phyloP scores from a whole-genome alignment of 805 yeast species.

The Lipomyces oligophaga region DNA sequence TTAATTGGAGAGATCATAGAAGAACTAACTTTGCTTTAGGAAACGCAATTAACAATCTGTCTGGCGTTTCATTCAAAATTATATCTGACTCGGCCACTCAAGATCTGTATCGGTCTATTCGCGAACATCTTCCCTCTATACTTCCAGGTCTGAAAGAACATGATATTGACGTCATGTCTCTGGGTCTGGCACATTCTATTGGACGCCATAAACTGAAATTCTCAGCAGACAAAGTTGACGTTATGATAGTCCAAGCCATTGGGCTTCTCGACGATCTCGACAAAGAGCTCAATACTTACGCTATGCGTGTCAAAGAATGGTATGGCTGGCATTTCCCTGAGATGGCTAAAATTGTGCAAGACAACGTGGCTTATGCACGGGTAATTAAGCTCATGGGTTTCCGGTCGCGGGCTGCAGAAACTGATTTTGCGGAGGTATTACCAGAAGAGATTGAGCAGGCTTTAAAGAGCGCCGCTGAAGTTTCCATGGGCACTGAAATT shows the following conservation, averaged over 20 bases:
- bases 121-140: slow-evolving; percentile 89
- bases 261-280: slow-evolving; percentile 94
- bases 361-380: slow-evolving; percentile 94
- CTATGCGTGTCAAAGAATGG: slow-evolving; percentile 99
- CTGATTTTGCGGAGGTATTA: slow-evolving; percentile 82
- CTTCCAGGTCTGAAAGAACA: slow-evolving; percentile 87
- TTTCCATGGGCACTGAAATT: slow-evolving; percentile 99
- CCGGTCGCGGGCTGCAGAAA: slow-evolving; percentile 83
- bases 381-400: slow-evolving; percentile 90
- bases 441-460: slow-evolving; percentile 92
- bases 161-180: slow-evolving; percentile 88
- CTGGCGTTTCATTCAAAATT: slow-evolving; percentile 77
- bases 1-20: neutral
- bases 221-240: slow-evolving; percentile 97
- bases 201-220: slow-evolving; percentile 98
- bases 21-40: slow-evolving; percentile 11
- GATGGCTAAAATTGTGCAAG: slow-evolving; percentile 93
- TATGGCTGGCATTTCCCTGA: slow-evolving; percentile 99
- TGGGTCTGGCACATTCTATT: slow-evolving; percentile 97
- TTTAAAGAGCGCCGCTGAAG: slow-evolving; percentile 95
- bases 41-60: slow-evolving; percentile 87
- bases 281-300: slow-evolving; percentile 95
- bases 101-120: slow-evolving; percentile 91
- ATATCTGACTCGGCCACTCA: slow-evolving; percentile 93
- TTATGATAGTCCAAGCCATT: slow-evolving; percentile 98